Evolutionary conservation across 2,329 filamentous ascomycete genomes (phyloP), one percentile per base, ranked within the genome.

Genomic region (Periglandula ipomoeae): DNA sequence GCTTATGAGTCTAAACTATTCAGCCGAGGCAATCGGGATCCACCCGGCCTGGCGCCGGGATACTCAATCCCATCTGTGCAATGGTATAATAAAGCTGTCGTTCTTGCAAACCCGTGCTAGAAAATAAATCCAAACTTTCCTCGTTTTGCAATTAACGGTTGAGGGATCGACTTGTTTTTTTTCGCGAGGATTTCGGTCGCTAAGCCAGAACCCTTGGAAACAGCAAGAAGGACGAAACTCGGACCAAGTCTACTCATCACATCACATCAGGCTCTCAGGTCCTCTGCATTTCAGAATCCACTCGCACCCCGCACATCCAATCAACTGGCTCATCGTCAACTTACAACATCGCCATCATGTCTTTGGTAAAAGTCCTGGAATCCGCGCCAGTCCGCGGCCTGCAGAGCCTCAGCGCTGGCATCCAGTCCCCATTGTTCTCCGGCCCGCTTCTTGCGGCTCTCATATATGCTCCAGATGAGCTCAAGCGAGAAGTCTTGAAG

Each of bases 371-470:
- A 5, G 9, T 50, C 23, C n/a, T 53, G 27, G 52, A 57, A 17
- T 56, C 55, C 3, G 19, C 47, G 42, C 53, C 53, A 9, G 22
- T 53, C 23, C 48, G 51, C 26, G 51, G 35, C 8, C 34, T 56
- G 24, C 48, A 47, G 24, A 32, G 42, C 20, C 32, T 47, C 20
- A 15, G 30, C 43, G 44, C 23, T 10, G 34, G 37, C 9, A 30
- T 57, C n/a, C 44, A 51, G 24, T 53, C 51, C 4, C 55, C 55
- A 1, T 30, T 50, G 27, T 22, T 57, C 23, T 55, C 55, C 1
- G 55, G 55, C 22, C 47, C 52, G 6, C 50, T 55, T 1, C 50
- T 57, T 6, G 35, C 54, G 9, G 50, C 52, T 9, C 46, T 57
- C 3, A 15, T 43, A 13, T 46, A 35, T 10, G 46, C 53, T 0